phyloP scores from a whole-genome alignment of 352 stramenopile species.

The Stramenopiles sp. region DNA sequence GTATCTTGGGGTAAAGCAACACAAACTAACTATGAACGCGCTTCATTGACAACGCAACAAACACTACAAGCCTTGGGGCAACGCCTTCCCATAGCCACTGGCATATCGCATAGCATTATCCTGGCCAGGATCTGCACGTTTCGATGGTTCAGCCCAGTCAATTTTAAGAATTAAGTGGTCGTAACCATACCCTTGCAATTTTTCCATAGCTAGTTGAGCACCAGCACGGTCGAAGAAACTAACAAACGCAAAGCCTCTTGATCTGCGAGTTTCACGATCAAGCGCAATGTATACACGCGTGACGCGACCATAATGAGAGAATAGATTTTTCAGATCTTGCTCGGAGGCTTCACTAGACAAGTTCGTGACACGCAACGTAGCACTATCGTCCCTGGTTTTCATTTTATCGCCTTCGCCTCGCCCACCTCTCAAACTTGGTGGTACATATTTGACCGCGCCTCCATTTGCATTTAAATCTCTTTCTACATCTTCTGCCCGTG shows the following conservation, averaged over 20 bases:
- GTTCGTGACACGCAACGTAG: conserved; percentile 94
- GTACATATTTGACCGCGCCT: conserved; percentile 52
- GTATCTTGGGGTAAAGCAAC: no score
- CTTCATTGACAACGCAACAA: neutral
- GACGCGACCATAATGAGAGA: conserved; percentile 83
- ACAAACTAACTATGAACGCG: neutral
- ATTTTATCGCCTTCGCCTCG: conserved; percentile 10
- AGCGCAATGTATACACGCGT: conserved; percentile 91
- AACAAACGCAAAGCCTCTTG: conserved; percentile 92
- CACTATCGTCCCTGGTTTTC: conserved; percentile 37
- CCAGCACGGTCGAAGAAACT: conserved; percentile 88
- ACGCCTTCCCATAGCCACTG: neutral
- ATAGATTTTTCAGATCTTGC: conserved; percentile 94
- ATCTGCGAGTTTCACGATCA: conserved; percentile 90
- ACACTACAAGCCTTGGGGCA: conserved; percentile 2
- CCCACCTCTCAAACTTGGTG: conserved; percentile 45
- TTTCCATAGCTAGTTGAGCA: conserved; percentile 83
- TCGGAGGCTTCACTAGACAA: conserved; percentile 93
- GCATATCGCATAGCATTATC: conserved; percentile 9
- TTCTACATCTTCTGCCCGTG: conserved; percentile 10
- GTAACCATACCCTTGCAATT: conserved; percentile 89
- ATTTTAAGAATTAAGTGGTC: conserved; percentile 99
- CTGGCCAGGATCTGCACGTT: neutral
- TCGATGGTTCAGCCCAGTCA: conserved; percentile 86
- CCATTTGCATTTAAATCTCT: conserved; percentile 20